Evolutionary conservation across 306 rosid genomes (phyloP), one percentile per base, ranked within the genome.

Genomic region (Dalbergia oliveri): DNA sequence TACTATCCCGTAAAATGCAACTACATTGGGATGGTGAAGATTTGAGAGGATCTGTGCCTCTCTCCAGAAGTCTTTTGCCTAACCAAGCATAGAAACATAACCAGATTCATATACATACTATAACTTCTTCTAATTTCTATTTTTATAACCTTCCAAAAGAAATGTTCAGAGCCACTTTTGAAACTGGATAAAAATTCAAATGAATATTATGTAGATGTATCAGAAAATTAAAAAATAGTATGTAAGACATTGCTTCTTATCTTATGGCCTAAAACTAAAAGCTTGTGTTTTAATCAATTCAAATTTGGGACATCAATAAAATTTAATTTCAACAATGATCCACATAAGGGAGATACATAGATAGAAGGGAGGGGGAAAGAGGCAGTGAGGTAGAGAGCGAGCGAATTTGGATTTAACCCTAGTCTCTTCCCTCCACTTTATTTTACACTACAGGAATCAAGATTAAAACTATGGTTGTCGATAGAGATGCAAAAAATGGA

Each of bases 11-110:
- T 95, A 95, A 81, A 93, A 93, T 44, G 99, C 99, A 26, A 95
- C 87, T 26, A 95, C 97, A 76, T 95, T 95, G 56, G 99, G 98
- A 79, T 95, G 99, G 80, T 95, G 99, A 83, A 95, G 98, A 85
- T 89, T 91, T 69, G 99, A 93, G 53, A 95, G 89, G 66, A 95
- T 93, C 70, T 87, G 88, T 71, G 98, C 99, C 83, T 95, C 99
- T 86, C 99, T 90, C 99, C 99, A 95, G 81, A 93, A 91, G 86
- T 96, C 99, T 82, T 90, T 90, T n/a, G 88, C 89, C 99, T 96
- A 85, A 59, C 56, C 81, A 77, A 73, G 75, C 68, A 72, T 68
- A 65, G 66, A 80, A 59, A 62, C 63, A 77, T 63, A 44, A 64
- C 81, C 66, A 83, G 79, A 51, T 76, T 66, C 47, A 71, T 18